Evolutionary conservation across 306 rosid species (phyloP), one percentile per base, ranked within the genome.

Genomic region (Styphnolobium japonicum): DNA sequence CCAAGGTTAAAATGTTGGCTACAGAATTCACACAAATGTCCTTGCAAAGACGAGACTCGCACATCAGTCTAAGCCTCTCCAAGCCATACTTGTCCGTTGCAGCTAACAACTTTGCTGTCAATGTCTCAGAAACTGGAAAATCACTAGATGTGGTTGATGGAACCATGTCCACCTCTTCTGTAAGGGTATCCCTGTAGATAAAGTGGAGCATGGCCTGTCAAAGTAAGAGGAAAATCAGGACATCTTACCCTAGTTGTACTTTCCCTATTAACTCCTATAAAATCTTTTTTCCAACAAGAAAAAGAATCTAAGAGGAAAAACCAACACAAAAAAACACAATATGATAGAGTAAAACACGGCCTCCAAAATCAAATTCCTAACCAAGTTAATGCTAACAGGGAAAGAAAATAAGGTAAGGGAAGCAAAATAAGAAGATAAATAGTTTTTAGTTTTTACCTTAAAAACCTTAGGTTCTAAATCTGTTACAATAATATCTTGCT

Each of bases 21-120:
- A 91, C 97, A 36, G 95, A 90, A 66, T 76, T 87, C 81, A 93
- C 98, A 56, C 87, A 83, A 67, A 93, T 90, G 76, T 85, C 90
- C 88, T 93, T 88, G 84, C 95, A 93, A 60, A 93, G 93, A 80
- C 83, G 87, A 67, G 98, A 93, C 81, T 90, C 98, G 33, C 97
- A 93, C 95, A 90, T 93, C 85, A 88, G 70, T 79, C 82, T 78
- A 46, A 93, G 97, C 88, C 98, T 90, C 15, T 76, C 87, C 84
- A 93, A 88, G 40, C 88, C 92, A 78, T 88, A 90, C 58, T 71
- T 87, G 83, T 93, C 93, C 10, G 98, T 93, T 48, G 92, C 98
- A 55, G 87, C 94, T 78, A 93, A 88, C 79, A 93, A 78, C 84
- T 90, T 93, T 31, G 83, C 97, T 23, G 88, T 76, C 84, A 93